phyloP scores from a whole-genome alignment of 2,329 filamentous ascomycete species.

The Calycina marina region DNA sequence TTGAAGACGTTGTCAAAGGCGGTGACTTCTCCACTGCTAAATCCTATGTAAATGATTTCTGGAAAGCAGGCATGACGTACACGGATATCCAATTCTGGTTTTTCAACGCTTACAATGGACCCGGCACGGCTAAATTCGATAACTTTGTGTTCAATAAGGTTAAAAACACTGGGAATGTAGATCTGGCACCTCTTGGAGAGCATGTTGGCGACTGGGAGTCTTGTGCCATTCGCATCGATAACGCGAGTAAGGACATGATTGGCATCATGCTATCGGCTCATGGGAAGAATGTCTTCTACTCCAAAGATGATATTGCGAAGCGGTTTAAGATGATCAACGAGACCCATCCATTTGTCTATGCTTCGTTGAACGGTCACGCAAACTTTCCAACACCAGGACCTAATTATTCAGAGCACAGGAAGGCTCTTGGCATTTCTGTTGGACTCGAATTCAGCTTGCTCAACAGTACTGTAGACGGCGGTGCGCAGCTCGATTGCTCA shows the following conservation, averaged over 20 bases:
- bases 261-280: conserved; percentile 10
- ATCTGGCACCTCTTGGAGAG: conserved; percentile 12
- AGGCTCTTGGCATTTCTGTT: conserved; percentile 7
- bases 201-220: conserved; percentile 15
- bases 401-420: conserved; percentile 10
- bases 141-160: conserved; percentile 8
- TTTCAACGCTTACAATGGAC: conserved; percentile 13
- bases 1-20: conserved; percentile 10
- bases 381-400: conserved; percentile 10
- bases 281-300: conserved; percentile 10
- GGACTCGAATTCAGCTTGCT: conserved; percentile 12
- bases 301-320: too few species aligned
- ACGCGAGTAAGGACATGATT: conserved; percentile 10
- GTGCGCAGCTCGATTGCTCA: conserved; percentile 5
- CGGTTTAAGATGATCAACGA: too few species aligned
- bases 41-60: conserved; percentile 13
- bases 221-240: conserved; percentile 10
- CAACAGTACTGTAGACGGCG: conserved; percentile 10
- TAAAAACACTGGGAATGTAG: conserved; percentile 7
- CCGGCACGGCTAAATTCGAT: conserved; percentile 9
- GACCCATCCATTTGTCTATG: conserved; percentile 12
- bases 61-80: conserved; percentile 7
- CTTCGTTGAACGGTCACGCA: conserved; percentile 13
- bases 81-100: conserved; percentile 16
- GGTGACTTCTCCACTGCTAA: conserved; percentile 11